A percentile compares a stretch with the other conserved stretches of the same genome.
Evolutionary conservation across 305 asterid species (phyloP).

Genomic region (Rubia balearica): DNA sequence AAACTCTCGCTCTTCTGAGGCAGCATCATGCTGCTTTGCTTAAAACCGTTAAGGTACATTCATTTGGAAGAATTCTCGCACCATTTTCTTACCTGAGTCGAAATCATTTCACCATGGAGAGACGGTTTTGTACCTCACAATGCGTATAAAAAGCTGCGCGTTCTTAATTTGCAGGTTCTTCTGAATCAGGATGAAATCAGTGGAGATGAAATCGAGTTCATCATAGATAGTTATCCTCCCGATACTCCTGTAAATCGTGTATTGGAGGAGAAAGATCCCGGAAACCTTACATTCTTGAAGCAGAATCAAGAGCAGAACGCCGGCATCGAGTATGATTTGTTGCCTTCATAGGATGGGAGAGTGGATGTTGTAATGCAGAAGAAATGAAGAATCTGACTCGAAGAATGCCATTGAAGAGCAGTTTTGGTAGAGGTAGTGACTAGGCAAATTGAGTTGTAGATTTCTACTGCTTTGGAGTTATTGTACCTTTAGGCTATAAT

Average conservation of each 20-base stretch:
- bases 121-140: too few relatives aligned
- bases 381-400: not conserved
- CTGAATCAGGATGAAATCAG: slow-evolving; percentile 65
- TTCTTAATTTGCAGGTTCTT: slow-evolving; percentile 56
- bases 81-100: too few relatives aligned
- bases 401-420: not conserved
- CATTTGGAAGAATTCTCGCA: too few relatives aligned
- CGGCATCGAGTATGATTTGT: slow-evolving; percentile 43
- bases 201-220: slow-evolving; percentile 68
- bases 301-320: slow-evolving; percentile 33
- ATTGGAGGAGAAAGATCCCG: slow-evolving; percentile 70
- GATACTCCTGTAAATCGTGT: slow-evolving; percentile 58
- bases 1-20: slow-evolving; percentile 61
- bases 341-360: slow-evolving; percentile 39
- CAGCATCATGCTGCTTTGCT: slow-evolving; percentile 79
- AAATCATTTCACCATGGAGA: too few relatives aligned
- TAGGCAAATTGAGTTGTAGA: not conserved
- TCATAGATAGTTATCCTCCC: slow-evolving; percentile 66
- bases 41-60: slow-evolving; percentile 70
- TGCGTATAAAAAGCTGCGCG: not conserved
- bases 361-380: not conserved
- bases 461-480: not conserved
- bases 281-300: slow-evolving; percentile 52
- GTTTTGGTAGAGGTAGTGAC: not conserved
- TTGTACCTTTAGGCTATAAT: too few relatives aligned